Conservation (phyloP, 2,329 filamentous ascomycete genomes). For the Arthroderma uncinatum region DNA sequence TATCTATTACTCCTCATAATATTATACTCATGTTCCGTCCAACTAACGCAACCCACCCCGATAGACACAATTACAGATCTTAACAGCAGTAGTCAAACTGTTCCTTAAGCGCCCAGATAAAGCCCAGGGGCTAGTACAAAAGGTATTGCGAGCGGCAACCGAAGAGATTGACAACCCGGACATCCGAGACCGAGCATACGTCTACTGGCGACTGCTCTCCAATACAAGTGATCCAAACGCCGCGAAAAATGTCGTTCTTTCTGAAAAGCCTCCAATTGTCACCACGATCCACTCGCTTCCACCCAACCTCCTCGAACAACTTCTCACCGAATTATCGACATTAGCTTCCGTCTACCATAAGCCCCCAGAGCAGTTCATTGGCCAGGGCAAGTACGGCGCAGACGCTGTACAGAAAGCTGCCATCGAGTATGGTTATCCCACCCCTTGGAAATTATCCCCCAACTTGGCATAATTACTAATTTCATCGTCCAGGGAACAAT, state of each 20-base stretch:
- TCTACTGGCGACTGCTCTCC: conserved; percentile 94
- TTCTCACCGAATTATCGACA: conserved; percentile 86
- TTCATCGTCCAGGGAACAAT: conserved; percentile 53
- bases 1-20: neutral
- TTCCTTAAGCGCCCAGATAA: conserved; percentile 95
- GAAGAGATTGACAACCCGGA: conserved; percentile 96
- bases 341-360: conserved; percentile 98
- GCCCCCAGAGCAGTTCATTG: conserved; percentile 93
- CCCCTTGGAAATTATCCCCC: neutral
- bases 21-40: neutral
- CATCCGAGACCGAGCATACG: conserved; percentile 90
- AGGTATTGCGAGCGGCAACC: conserved; percentile 84
- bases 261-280: conserved; percentile 85
- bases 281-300: conserved; percentile 89
- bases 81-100: conserved; percentile 93
- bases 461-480: conserved; percentile 15
- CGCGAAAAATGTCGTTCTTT: conserved; percentile 86
- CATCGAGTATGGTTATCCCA: conserved; percentile 53
- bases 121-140: conserved; percentile 82
- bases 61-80: conserved; percentile 91
- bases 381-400: conserved; percentile 84
- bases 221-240: conserved; percentile 67
- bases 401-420: conserved; percentile 90
- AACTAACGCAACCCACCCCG: neutral
- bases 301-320: conserved; percentile 68